Percentiles rank a stretch among this genome's conserved stretches.
Conservation (phyloP, 345 rosid species). For the Erodium maritimum region DNA sequence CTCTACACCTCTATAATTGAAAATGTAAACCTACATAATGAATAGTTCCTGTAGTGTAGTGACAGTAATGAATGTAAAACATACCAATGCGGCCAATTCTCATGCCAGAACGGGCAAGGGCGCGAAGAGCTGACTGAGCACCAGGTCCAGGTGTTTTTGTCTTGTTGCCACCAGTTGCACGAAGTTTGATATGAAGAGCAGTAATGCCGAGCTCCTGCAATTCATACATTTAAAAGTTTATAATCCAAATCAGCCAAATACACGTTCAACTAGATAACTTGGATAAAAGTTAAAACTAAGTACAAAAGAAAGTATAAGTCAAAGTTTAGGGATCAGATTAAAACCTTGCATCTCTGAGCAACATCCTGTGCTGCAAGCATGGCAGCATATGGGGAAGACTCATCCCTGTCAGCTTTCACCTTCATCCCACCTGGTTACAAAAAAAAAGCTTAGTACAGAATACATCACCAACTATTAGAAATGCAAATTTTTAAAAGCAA, state of each 20-base stretch:
- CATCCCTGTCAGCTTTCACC: slow-evolving; percentile 32
- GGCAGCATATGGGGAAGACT: slow-evolving; percentile 29
- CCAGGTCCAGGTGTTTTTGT: slow-evolving; percentile 29
- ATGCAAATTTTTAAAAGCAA: too few relatives aligned
- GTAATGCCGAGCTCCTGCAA: slow-evolving; percentile 22
- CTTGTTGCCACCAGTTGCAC: slow-evolving; percentile 24
- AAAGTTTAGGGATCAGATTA: too few relatives aligned
- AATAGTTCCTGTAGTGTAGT: not conserved
- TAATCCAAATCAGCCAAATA: not conserved
- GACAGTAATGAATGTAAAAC: not conserved
- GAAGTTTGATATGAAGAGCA: slow-evolving; percentile 25
- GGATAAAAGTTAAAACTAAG: not conserved
- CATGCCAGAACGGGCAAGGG: slow-evolving; percentile 29
- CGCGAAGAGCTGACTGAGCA: slow-evolving; percentile 25
- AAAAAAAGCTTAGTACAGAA: not conserved
- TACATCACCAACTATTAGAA: not conserved
- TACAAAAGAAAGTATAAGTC: not conserved
- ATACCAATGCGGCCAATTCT: slow-evolving; percentile 26
- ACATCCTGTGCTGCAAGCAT: slow-evolving; percentile 32
- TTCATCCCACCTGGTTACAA: slow-evolving; percentile 21
- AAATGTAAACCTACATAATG: too few relatives aligned
- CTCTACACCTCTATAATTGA: too few relatives aligned
- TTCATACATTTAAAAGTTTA: not conserved
- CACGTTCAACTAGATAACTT: not conserved
- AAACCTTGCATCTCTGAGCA: slow-evolving; percentile 23